phyloP scores from a whole-genome alignment of 768 basidiomycete species.

The Auricularia sp. region DNA sequence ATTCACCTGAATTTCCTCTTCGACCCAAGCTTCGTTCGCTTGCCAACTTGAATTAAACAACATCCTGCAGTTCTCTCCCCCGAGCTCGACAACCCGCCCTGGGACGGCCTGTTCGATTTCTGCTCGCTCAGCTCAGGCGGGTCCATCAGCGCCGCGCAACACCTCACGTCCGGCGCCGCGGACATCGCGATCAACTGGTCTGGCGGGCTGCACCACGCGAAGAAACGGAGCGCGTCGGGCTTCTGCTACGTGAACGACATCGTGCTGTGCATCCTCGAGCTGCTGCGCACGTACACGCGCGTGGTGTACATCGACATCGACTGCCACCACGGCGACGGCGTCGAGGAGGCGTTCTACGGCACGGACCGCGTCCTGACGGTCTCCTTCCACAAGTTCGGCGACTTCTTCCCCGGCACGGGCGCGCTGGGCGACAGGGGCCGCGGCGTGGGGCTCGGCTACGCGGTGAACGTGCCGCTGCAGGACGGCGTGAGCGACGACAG shows the following conservation, averaged over 20 bases:
- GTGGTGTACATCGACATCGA: conserved; percentile 98
- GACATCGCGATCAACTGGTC: conserved; percentile 94
- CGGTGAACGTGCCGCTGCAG: conserved; percentile 86
- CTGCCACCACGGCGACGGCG: conserved; percentile 96
- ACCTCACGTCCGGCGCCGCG: conserved; percentile 66
- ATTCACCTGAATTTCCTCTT: neutral
- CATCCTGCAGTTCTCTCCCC: conserved; percentile 45
- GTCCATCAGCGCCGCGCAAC: conserved; percentile 79
- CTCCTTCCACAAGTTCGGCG: conserved; percentile 95
- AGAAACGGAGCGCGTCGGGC: conserved; percentile 93
- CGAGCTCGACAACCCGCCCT: conserved; percentile 85
- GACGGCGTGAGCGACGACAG: conserved; percentile 91
- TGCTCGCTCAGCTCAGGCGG: conserved; percentile 95
- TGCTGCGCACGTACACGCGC: conserved; percentile 73
- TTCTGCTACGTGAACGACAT: conserved; percentile 99
- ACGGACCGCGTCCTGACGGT: conserved; percentile 96
- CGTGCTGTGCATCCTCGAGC: conserved; percentile 86
- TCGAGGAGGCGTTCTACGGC: conserved; percentile 97
- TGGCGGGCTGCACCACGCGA: conserved; percentile 97
- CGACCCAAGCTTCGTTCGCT: neutral
- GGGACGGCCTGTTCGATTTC: conserved; percentile 94
- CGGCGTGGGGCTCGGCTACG: conserved; percentile 75
- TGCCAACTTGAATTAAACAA: neutral
- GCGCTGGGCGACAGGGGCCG: conserved; percentile 79
- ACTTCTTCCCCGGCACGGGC: conserved; percentile 86